Base-by-base conservation (phyloP, 768 basidiomycete species). In the Xerocomus potaroensis region DNA sequence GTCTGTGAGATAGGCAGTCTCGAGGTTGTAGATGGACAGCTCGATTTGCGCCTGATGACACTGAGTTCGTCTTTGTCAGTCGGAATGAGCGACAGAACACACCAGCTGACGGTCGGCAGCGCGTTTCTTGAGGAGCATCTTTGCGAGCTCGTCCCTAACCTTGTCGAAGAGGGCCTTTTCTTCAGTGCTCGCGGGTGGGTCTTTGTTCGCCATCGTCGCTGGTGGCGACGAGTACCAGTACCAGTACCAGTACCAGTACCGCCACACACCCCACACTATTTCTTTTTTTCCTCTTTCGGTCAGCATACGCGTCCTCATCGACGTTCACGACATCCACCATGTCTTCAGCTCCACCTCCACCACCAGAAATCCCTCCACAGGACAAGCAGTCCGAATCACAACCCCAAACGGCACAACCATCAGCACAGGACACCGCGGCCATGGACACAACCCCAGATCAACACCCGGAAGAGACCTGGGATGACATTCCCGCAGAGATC, bases 401-500 rank as follows among this genome's bases (percentile, higher is more conserved):
- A 0, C 40, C 66, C 1, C n/a, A n/a, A n/a, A 45, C 67, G 3
- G 10, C 57, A 21, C 33, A 60, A 47, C 67, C 51, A 55, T 64
- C 53, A 60, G 68, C 45, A 58, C 72, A 45, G 65, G 65, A 65
- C 43, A 54, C 62, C 26, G 65, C 57, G 5, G 53, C 72, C 35
- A 91, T 91, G 88, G 88, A 90, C 63, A 83, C 80, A 3, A 77
- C 84, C 29, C 79, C 86, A 47, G 87, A 88, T 62, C 73, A 73
- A 27, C 77, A 81, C 0, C 69, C 74, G 6, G 85, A 84, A 64
- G 93, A 94, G 64, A 84, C 81, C 36, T 91, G 90, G 82, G 84
- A 83, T 19, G 94, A 97, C 67, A 87, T 98, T 43, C 92, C 95
- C 1, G 84, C 85, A 52, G 91, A 95, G 29, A 87, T 99, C 56